Evolutionary conservation across 73 alveolate species (phyloP).

Genomic region (Paramecium tetraurelia): DNA sequence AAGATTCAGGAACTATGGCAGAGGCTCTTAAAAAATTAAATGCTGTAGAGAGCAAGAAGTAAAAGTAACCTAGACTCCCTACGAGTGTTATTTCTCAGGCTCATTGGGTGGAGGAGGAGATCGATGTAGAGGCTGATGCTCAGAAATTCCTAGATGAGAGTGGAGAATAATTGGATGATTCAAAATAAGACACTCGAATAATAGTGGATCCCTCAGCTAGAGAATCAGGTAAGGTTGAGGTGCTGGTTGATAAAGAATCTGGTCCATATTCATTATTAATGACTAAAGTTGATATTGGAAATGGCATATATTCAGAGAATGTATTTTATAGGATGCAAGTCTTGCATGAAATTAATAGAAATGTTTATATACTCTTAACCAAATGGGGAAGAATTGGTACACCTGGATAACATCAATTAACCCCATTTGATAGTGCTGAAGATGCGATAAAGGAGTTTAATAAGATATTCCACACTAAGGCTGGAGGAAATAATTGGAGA

Average conservation of each 20-base stretch:
- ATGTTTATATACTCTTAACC: constrained; percentile 91
- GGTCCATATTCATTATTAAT: constrained; percentile 88
- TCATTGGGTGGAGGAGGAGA: constrained; percentile 62
- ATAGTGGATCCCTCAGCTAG: not conserved
- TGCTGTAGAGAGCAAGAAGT: not conserved
- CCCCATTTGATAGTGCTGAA: constrained; percentile 85
- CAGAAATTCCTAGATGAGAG: constrained; percentile 59
- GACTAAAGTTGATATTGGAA: constrained; percentile 94
- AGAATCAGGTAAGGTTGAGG: constrained; percentile 21
- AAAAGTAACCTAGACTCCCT: constrained; percentile 45
- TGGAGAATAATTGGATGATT: constrained; percentile 42
- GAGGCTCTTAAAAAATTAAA: constrained; percentile 58
- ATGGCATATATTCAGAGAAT: constrained; percentile 93
- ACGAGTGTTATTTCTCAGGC: constrained; percentile 22
- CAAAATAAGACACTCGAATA: not conserved
- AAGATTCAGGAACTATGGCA: constrained; percentile 67
- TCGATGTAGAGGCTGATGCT: constrained; percentile 66
- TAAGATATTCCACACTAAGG: constrained; percentile 80
- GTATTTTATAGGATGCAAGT: constrained; percentile 95
- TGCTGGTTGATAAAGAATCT: not conserved
- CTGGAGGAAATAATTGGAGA: constrained; percentile 89
- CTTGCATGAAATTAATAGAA: constrained; percentile 90
- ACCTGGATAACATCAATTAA: constrained; percentile 92
- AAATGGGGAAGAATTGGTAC: constrained; percentile 99
- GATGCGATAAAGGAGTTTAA: constrained; percentile 89